Percentiles rank a stretch among this genome's conserved stretches.
Evolutionary conservation across 345 rosid genomes (phyloP).

Genomic region (Sisymbrium irio): DNA sequence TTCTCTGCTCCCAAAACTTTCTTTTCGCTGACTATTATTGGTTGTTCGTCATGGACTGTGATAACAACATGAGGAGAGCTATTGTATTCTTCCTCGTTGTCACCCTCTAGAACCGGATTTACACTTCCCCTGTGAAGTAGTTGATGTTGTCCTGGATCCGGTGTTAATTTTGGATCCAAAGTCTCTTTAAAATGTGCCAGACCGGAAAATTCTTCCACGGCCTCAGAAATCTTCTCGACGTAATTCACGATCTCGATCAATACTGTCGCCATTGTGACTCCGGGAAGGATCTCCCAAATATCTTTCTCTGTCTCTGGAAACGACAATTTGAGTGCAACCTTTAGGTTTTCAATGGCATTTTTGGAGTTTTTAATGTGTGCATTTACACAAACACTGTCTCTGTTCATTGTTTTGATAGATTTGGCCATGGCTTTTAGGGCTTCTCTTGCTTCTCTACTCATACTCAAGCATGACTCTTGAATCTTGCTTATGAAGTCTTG

Average conservation of each 20-base stretch:
- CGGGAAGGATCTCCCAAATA: constrained; percentile 50
- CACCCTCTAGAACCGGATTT: constrained; percentile 49
- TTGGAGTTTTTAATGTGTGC: constrained; percentile 51
- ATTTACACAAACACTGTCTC: constrained; percentile 35
- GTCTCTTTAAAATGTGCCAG: constrained; percentile 49
- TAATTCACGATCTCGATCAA: constrained; percentile 48
- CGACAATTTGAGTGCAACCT: constrained; percentile 39
- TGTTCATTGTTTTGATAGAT: constrained; percentile 52
- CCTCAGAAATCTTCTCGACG: constrained; percentile 49
- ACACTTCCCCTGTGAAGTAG: constrained; percentile 58
- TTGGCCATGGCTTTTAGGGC: constrained; percentile 57
- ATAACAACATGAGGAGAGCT: constrained; percentile 39
- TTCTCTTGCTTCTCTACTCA: constrained; percentile 52
- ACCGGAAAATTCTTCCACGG: constrained; percentile 51
- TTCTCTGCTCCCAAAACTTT: constrained; percentile 9
- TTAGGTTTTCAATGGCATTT: constrained; percentile 44
- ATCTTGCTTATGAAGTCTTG: constrained; percentile 41
- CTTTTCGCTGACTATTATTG: constrained; percentile 27
- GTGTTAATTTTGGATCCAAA: constrained; percentile 38
- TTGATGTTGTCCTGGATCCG: constrained; percentile 38
- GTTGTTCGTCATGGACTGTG: constrained; percentile 34
- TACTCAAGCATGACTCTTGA: constrained; percentile 43
- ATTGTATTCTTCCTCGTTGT: constrained; percentile 4
- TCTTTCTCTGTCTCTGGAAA: constrained; percentile 32
- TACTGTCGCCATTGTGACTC: constrained; percentile 56